Percentiles rank a stretch among this genome's conserved stretches.
phyloP scores from a whole-genome alignment of 139 green algal genomes.

The Chlamydomonas schloesseri region DNA sequence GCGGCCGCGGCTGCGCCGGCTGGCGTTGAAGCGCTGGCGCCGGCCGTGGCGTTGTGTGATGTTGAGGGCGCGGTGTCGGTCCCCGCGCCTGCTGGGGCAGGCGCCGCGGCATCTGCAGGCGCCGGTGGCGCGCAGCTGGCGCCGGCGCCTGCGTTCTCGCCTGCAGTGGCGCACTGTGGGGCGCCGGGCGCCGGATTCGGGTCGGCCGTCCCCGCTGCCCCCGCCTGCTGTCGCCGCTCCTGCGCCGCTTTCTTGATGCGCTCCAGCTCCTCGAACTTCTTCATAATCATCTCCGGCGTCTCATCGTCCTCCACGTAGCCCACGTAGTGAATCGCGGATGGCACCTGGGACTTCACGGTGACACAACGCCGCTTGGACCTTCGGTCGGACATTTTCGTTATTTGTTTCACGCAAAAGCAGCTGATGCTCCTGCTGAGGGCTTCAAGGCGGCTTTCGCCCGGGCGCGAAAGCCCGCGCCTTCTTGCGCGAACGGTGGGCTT shows the following conservation, averaged over 20 bases:
- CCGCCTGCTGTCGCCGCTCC: slow-evolving; percentile 27
- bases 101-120: background rate
- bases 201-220: background rate
- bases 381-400: slow-evolving; percentile 15
- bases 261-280: slow-evolving; percentile 93
- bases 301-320: slow-evolving; percentile 97
- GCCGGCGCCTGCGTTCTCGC: too few relatives aligned
- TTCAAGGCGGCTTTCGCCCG: too few relatives aligned
- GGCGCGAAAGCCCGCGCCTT: too few relatives aligned
- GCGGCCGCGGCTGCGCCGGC: too few relatives aligned
- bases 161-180: too few relatives aligned
- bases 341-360: slow-evolving; percentile 52
- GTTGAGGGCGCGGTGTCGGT: too few relatives aligned
- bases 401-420: too few relatives aligned
- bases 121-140: background rate
- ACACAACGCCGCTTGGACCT: slow-evolving; percentile 57
- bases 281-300: slow-evolving; percentile 96
- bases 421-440: too few relatives aligned
- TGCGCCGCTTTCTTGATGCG: slow-evolving; percentile 61
- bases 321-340: slow-evolving; percentile 89
- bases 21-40: too few relatives aligned
- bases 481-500: too few relatives aligned
- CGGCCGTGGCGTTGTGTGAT: too few relatives aligned
- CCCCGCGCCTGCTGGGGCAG: background rate
- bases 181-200: too few relatives aligned